These are phyloP conservation scores for Cyclotella sp. DNA, from an alignment of 108 stramenopile genomes.

Conservation along the genomic window DNA sequence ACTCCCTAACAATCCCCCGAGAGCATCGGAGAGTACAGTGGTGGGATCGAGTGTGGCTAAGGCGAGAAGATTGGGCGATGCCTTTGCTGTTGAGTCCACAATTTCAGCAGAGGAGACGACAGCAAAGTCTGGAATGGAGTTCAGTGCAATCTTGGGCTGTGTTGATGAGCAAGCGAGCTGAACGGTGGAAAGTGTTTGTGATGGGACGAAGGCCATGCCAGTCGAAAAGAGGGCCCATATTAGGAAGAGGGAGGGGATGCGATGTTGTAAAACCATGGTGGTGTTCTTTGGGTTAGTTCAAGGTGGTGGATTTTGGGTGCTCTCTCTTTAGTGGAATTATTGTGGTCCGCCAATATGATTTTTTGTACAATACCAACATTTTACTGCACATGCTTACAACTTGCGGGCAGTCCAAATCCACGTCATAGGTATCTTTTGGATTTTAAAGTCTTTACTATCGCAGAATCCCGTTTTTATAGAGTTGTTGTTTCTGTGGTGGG, in stretches of 20 bases:
- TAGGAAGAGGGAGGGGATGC: constrained; percentile 5
- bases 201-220: constrained; percentile 14
- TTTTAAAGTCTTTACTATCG: background rate
- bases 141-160: background rate
- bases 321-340: too few relatives aligned
- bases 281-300: background rate
- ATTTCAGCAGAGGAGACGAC: constrained; percentile 12
- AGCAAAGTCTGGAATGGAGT: background rate
- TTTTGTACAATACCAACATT: too few relatives aligned
- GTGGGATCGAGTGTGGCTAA: constrained; percentile 81
- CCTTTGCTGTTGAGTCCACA: background rate
- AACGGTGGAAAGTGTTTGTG: constrained; percentile 1
- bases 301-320: too few relatives aligned
- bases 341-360: too few relatives aligned
- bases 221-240: constrained; percentile 6
- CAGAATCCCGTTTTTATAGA: background rate
- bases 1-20: constrained; percentile 69
- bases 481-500: too few relatives aligned
- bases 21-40: constrained; percentile 63
- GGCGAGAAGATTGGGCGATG: constrained; percentile 24
- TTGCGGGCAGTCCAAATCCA: too few relatives aligned
- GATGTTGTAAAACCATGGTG: background rate
- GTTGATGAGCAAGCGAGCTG: background rate
- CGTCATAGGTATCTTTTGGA: too few relatives aligned
- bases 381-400: too few relatives aligned